Conservation (phyloP, 805 yeast genomes). For the Wickerhamiella slavikovae region DNA sequence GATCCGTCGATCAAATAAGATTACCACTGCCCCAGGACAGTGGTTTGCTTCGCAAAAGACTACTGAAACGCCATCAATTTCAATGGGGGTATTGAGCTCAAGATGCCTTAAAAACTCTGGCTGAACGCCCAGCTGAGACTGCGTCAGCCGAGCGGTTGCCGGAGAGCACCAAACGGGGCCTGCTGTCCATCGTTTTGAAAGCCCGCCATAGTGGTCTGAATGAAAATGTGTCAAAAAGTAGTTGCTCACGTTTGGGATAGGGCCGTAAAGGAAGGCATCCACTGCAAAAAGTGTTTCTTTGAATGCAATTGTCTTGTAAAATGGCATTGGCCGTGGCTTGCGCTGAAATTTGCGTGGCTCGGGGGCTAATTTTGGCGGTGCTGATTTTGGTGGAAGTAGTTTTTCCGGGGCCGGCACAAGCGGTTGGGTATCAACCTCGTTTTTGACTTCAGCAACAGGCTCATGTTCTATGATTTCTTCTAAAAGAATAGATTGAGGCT, state of each 20-base stretch:
- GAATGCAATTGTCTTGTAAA: constrained; percentile 16
- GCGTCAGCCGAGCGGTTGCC: constrained; percentile 41
- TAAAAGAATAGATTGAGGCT: too few species aligned
- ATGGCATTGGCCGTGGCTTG: constrained; percentile 10
- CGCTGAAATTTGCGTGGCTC: too few species aligned
- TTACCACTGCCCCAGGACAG: constrained; percentile 87
- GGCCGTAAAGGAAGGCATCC: constrained; percentile 20
- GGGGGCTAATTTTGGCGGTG: too few species aligned
- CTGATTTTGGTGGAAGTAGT: too few species aligned
- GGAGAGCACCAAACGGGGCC: constrained; percentile 55
- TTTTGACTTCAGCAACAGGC: too few species aligned
- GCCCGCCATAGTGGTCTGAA: constrained; percentile 83
- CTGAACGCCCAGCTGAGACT: constrained; percentile 33
- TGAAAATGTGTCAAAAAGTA: constrained; percentile 49
- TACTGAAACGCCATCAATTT: constrained; percentile 29
- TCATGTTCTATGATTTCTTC: too few species aligned
- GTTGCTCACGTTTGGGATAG: constrained; percentile 14
- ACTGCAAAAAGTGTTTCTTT: constrained; percentile 16
- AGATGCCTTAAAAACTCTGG: constrained; percentile 23
- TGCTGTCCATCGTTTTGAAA: constrained; percentile 53
- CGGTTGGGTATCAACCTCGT: too few species aligned
- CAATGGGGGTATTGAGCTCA: constrained; percentile 22
- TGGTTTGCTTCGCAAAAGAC: constrained; percentile 72
- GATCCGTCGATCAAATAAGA: constrained; percentile 34
- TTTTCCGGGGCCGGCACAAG: background rate